Base-by-base conservation (phyloP, 768 basidiomycete species). In the Mycena metata region DNA sequence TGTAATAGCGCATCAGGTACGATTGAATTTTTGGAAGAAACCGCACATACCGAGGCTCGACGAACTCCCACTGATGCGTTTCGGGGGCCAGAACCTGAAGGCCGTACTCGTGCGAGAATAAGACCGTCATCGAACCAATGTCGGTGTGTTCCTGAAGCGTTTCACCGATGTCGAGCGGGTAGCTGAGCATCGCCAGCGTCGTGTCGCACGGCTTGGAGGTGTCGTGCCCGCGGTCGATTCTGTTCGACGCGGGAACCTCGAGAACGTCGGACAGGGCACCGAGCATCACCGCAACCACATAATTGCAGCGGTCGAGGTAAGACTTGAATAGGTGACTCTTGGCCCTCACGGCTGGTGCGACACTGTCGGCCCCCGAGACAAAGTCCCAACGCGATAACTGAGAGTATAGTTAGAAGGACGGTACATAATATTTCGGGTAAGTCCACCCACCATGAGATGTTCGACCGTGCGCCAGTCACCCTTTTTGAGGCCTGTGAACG, bases 81-180 rank as follows among this genome's bases (percentile, higher is more conserved):
- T 50, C 49, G 8, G 49, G 49, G 13, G 49, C 49, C 4, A 50
- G 49, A 8, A 50, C 49, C 49, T 50, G 49, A 6, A 50, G 24
- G 15, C 49, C 49, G 49, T 50, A 50, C 49, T 50, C 24, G 24
- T 50, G 23, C 23, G 49, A 50, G 24, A 50, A 50, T 26, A 50
- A 21, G 23, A 50, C n/a, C 24, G 49, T 50, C 51, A 52, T 52
- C 4, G 51, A 52, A 12, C 51, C 51, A 19, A 52, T 52, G 24
- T 52, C 51, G 24, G 51, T 52, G 17, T 52, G 51, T 19, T 52
- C 51, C 51, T 52, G 51, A n/a, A 52, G 51, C 5, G 51, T 52
- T 35, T 52, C 51, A 35, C 51, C 51, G 51, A 52, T 35, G 51
- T 52, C 51, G 19, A 52, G 51, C 51, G 51, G 49, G 49, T 50